A percentile compares a stretch with the other conserved stretches of the same genome.
phyloP scores from a whole-genome alignment of 2,329 filamentous ascomycete genomes.

The Colletotrichum liaoningense region DNA sequence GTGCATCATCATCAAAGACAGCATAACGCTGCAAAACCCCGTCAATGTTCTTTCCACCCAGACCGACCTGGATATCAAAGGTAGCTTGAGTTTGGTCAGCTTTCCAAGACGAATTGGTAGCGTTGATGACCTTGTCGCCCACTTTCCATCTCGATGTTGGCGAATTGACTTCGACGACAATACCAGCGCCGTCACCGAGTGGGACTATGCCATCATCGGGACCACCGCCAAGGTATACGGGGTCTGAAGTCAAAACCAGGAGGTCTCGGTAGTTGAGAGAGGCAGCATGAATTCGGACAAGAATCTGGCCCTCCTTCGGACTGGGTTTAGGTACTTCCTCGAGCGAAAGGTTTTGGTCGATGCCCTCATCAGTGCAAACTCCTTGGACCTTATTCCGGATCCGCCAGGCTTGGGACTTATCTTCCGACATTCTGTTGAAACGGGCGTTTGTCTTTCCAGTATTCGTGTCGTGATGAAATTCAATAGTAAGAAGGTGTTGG shows the following conservation, averaged over 20 bases:
- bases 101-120: not conserved
- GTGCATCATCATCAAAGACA: not conserved
- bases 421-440: not conserved
- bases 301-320: not conserved
- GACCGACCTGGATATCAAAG: not conserved
- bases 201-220: not conserved
- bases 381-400: not conserved
- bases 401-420: not conserved
- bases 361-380: not conserved
- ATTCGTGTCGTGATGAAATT: not conserved
- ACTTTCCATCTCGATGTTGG: not conserved
- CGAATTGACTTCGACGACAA: not conserved
- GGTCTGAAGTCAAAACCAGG: not conserved
- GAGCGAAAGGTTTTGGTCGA: not conserved
- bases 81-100: not conserved
- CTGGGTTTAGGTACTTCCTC: not conserved
- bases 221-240: not conserved
- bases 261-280: not conserved
- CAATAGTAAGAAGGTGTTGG: not conserved
- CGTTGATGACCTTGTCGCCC: not conserved
- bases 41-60: not conserved
- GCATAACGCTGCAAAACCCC: not conserved
- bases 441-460: not conserved
- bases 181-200: too few relatives aligned
- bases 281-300: not conserved